Conservation (phyloP, 306 rosid species). For the Vicia sativa region DNA sequence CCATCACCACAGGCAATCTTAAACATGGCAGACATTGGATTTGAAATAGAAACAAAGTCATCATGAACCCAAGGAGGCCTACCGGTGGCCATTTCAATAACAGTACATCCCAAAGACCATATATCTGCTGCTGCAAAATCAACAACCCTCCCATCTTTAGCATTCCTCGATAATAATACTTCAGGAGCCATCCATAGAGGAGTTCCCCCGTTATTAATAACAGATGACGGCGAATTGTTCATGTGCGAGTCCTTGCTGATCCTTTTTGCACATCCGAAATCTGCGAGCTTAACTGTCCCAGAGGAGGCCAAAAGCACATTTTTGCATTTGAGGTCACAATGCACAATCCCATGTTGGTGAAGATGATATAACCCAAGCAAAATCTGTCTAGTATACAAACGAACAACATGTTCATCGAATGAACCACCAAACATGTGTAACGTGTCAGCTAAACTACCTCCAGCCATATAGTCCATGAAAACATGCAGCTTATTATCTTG, state of each 20-base stretch:
- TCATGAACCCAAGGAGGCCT: slow-evolving; percentile 53
- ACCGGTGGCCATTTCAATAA: slow-evolving; percentile 76
- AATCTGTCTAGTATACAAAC: slow-evolving; percentile 59
- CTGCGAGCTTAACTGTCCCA: slow-evolving; percentile 63
- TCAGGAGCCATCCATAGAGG: slow-evolving; percentile 88
- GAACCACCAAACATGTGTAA: slow-evolving; percentile 60
- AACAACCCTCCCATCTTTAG: slow-evolving; percentile 46
- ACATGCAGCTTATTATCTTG: slow-evolving; percentile 41
- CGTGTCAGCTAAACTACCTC: slow-evolving; percentile 66
- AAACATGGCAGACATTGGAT: slow-evolving; percentile 51
- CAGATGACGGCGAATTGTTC: background rate
- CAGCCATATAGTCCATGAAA: slow-evolving; percentile 70
- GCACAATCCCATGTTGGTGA: slow-evolving; percentile 55
- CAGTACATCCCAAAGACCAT: slow-evolving; percentile 71
- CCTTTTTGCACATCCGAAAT: slow-evolving; percentile 64
- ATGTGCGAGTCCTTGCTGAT: slow-evolving; percentile 9
- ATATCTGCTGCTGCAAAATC: slow-evolving; percentile 48
- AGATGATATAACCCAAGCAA: slow-evolving; percentile 53
- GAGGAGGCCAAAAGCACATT: slow-evolving; percentile 66
- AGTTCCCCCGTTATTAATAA: slow-evolving; percentile 45
- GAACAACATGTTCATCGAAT: slow-evolving; percentile 56
- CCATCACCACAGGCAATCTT: slow-evolving; percentile 50
- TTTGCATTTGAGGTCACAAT: slow-evolving; percentile 66
- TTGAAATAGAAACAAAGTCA: background rate
- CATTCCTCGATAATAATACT: slow-evolving; percentile 33